Conservation (phyloP, 2,329 filamentous ascomycete species). For the Calonectria fujianensis region DNA sequence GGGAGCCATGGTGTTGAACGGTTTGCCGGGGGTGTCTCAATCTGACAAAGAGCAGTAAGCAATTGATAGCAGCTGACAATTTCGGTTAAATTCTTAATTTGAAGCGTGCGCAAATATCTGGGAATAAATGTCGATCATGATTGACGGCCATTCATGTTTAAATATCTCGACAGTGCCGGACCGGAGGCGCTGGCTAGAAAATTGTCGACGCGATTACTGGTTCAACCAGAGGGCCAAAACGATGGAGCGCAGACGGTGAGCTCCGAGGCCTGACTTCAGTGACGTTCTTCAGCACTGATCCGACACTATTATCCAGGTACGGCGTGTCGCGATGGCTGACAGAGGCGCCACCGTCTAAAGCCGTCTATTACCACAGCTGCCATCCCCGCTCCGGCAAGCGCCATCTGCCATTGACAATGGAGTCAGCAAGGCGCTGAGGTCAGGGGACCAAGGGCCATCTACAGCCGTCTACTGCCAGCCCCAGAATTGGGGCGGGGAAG, state of each 20-base stretch:
- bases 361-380: slow-evolving; percentile 22
- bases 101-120: not conserved
- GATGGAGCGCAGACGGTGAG: slow-evolving; percentile 9
- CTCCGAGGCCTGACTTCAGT: not conserved
- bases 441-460: slow-evolving; percentile 30
- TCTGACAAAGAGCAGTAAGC: not conserved
- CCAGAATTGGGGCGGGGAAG: slow-evolving; percentile 35
- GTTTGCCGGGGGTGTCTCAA: not conserved
- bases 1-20: slow-evolving; percentile 12
- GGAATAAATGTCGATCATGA: not conserved
- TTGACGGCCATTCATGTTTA: slow-evolving; percentile 7
- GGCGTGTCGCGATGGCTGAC: not conserved
- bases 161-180: slow-evolving; percentile 11
- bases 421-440: not conserved
- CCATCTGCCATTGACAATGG: not conserved
- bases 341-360: slow-evolving; percentile 20
- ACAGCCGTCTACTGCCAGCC: slow-evolving; percentile 39
- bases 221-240: not conserved
- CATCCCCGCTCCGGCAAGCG: not conserved
- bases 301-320: not conserved
- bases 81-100: not conserved
- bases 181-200: not conserved
- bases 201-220: slow-evolving; percentile 3
- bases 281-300: slow-evolving; percentile 1
- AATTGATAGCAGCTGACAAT: not conserved